Evolutionary conservation across 2,329 filamentous ascomycete genomes (phyloP), one percentile per base, ranked within the genome.

Genomic region (Pseudogymnoascus sp.): DNA sequence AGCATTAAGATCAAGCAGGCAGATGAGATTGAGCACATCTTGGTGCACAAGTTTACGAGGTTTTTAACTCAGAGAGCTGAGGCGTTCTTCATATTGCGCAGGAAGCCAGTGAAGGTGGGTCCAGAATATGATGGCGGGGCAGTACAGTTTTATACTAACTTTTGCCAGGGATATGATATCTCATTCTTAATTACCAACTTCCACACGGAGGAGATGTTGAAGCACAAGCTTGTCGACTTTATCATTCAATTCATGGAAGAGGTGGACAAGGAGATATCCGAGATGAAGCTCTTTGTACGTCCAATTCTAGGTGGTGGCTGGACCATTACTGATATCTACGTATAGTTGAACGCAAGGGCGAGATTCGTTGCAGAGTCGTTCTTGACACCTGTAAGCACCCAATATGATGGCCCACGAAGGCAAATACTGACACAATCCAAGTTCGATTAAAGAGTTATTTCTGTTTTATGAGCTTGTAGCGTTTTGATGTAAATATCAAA

Each of bases 201-300:
- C 81, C 95, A 99, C 73, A 98, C 95, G 4, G 95, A 98, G 77
- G 90, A 96, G 75, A 96, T 99, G 92, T 77, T 98, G 75, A 98
- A 98, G 82, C 93, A 99, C 76, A 98, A 99, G 81, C 83, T 99
- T 70, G 96, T 99, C 35, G 95, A 99, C 76, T 99, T 99, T 73
- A 96, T 99, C 70, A 97, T 99, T 68, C 89, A 98, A 73, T 99
- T 99, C 73, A 98, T 99, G 93, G 93, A 99, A 77, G 95, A 99
- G 76, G 96, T 99, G 4, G 96, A 99, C 77, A 99, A 99, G 82
- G 95, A 99, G 78, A 99, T 99, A 65, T 98, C 95, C 2, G 96
- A 99, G 79, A 98, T 99, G 95, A 99, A 99, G 84, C 89, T 99
- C 72, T 99, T 99, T 78, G 93, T 97, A 84, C 70, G 91, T 81